Evolutionary conservation across 352 stramenopile genomes (phyloP).

Genomic region (Globisporangium radiosum): DNA sequence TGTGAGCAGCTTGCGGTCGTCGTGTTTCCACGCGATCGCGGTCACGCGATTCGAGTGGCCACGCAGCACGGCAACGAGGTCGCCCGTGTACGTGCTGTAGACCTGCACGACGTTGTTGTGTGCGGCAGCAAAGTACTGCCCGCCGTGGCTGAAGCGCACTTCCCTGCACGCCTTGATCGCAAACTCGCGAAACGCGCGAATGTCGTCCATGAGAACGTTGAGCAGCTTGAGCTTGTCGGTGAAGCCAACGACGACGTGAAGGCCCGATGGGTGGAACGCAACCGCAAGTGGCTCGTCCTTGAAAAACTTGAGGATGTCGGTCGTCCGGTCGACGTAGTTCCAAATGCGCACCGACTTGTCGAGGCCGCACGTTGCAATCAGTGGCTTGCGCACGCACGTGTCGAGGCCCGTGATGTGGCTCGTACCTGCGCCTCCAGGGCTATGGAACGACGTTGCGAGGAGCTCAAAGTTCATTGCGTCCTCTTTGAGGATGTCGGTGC

Average conservation of each 20-base stretch:
- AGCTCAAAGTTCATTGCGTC: slow-evolving; percentile 93
- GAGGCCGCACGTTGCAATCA: slow-evolving; percentile 86
- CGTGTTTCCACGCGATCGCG: slow-evolving; percentile 71
- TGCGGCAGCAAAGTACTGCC: slow-evolving; percentile 86
- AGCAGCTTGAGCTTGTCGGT: slow-evolving; percentile 91
- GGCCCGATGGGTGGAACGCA: slow-evolving; percentile 88
- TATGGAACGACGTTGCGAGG: slow-evolving; percentile 86
- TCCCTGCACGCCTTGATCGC: slow-evolving; percentile 89
- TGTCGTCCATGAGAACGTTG: slow-evolving; percentile 94
- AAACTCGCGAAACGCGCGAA: slow-evolving; percentile 88
- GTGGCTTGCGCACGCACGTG: slow-evolving; percentile 88
- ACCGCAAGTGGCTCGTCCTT: slow-evolving; percentile 85
- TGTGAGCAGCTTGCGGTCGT: slow-evolving; percentile 70
- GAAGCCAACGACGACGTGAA: slow-evolving; percentile 88
- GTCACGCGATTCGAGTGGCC: slow-evolving; percentile 81
- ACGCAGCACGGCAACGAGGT: slow-evolving; percentile 59
- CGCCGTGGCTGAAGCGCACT: slow-evolving; percentile 87
- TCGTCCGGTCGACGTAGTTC: slow-evolving; percentile 92
- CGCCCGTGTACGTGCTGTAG: slow-evolving; percentile 75
- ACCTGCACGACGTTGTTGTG: slow-evolving; percentile 88
- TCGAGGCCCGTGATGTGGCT: slow-evolving; percentile 90
- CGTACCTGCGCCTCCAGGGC: slow-evolving; percentile 39
- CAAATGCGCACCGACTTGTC: slow-evolving; percentile 90
- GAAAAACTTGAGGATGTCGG: slow-evolving; percentile 90
- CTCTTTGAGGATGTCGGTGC: slow-evolving; percentile 90